Evolutionary conservation across 306 rosid species (phyloP).

Genomic region (Quercus cerris): DNA sequence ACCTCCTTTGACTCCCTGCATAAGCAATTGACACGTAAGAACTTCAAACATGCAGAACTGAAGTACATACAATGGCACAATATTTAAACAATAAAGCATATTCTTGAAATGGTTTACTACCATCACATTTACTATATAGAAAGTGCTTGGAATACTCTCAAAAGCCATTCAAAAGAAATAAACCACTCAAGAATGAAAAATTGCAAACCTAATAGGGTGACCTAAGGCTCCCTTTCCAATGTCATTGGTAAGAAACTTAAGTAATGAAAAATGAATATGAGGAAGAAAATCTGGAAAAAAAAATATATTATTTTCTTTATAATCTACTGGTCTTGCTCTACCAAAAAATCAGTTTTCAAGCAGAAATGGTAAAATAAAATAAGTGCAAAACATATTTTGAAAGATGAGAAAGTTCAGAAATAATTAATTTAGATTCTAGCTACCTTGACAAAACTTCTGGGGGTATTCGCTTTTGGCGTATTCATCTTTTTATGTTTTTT

Average conservation of each 20-base stretch:
- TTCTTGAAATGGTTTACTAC: neutral
- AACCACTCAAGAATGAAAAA: neutral
- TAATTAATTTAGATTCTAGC: slow-evolving; percentile 17
- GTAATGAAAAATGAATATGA: neutral
- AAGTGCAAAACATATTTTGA: neutral
- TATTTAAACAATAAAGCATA: neutral
- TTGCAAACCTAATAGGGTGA: neutral
- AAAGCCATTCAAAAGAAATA: neutral
- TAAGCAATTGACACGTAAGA: neutral
- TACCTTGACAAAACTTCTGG: slow-evolving; percentile 73
- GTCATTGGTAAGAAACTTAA: neutral
- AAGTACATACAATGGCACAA: neutral
- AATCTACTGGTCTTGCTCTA: neutral
- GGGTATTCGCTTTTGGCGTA: slow-evolving; percentile 70
- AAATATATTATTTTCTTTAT: neutral
- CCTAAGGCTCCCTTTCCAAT: neutral
- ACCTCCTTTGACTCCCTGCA: slow-evolving; percentile 56
- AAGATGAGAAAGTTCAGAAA: neutral
- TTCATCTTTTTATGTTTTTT: slow-evolving; percentile 54
- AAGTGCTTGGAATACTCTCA: neutral
- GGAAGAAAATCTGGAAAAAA: neutral
- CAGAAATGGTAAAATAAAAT: neutral
- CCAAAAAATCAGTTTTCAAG: neutral
- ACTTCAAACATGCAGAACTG: neutral
- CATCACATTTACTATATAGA: neutral